These are phyloP conservation scores for Hypericum perforatum DNA, from an alignment of 345 rosid species.

Conservation along the genomic window DNA sequence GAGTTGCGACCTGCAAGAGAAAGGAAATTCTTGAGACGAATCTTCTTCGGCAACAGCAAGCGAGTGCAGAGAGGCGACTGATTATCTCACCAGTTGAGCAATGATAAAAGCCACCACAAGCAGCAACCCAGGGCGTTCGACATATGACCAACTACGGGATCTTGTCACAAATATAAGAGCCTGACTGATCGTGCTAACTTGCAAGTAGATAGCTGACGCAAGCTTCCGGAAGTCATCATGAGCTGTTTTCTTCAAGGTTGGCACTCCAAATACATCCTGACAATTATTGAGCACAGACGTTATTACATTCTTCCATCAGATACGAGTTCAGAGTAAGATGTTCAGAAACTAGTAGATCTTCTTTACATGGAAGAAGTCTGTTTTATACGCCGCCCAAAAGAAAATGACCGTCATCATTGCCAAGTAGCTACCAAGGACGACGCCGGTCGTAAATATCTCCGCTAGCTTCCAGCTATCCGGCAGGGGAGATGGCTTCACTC, in stretches of 20 bases:
- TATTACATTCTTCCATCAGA: neutral
- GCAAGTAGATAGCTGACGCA: constrained; percentile 91
- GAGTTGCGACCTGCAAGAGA: constrained; percentile 66
- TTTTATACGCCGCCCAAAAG: constrained; percentile 93
- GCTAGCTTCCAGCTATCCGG: constrained; percentile 99
- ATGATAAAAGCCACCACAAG: constrained; percentile 66
- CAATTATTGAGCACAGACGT: constrained; percentile 11
- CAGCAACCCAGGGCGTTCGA: constrained; percentile 83
- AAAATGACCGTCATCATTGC: constrained; percentile 98
- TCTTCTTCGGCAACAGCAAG: constrained; percentile 1
- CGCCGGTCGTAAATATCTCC: constrained; percentile 83
- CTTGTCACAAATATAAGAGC: constrained; percentile 95
- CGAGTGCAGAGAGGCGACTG: constrained; percentile 7
- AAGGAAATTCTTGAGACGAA: constrained; percentile 6
- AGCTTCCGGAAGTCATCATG: constrained; percentile 88
- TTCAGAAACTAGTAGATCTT: constrained; percentile 4
- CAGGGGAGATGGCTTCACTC: constrained; percentile 97
- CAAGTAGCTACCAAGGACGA: constrained; percentile 88
- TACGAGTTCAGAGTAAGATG: neutral
- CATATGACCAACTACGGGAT: constrained; percentile 89
- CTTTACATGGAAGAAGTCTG: constrained; percentile 88
- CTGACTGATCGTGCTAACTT: constrained; percentile 95
- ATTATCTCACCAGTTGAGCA: constrained; percentile 79
- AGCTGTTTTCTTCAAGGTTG: constrained; percentile 80
- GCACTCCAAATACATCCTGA: constrained; percentile 72